These are phyloP conservation scores for Chaetomium tenue DNA, from an alignment of 495 filamentous ascomycete genomes.

Conservation along the genomic window DNA sequence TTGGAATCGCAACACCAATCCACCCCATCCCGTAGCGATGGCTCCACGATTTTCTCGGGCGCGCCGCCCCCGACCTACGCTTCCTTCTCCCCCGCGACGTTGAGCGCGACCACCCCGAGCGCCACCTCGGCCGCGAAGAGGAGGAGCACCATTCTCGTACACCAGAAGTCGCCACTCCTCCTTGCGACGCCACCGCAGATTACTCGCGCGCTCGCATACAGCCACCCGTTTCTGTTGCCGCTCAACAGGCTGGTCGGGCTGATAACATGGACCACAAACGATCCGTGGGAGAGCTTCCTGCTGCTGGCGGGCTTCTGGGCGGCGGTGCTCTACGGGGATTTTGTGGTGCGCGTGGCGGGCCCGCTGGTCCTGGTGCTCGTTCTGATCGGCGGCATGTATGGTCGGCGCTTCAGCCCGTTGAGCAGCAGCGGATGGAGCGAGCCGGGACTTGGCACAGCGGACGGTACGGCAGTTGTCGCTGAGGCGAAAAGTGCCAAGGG, in stretches of 20 bases:
- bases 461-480: conserved; percentile 16
- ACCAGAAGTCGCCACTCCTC: conserved; percentile 91
- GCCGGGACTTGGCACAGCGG: conserved; percentile 32
- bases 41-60: conserved; percentile 26
- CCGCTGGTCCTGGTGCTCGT: conserved; percentile 75
- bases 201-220: conserved; percentile 88
- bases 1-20: conserved; percentile 31
- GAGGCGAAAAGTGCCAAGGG: conserved; percentile 26
- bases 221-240: conserved; percentile 85
- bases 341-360: conserved; percentile 72
- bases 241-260: conserved; percentile 80
- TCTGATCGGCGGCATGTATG: conserved; percentile 90
- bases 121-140: conserved; percentile 68
- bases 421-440: conserved; percentile 77
- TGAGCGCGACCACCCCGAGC: conserved; percentile 52
- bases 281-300: conserved; percentile 96
- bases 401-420: conserved; percentile 81
- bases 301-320: conserved; percentile 83
- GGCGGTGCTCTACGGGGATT: conserved; percentile 78
- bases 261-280: conserved; percentile 86
- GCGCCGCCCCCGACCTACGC: conserved; percentile 38
- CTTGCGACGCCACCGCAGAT: conserved; percentile 92
- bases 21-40: conserved; percentile 34
- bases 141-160: conserved; percentile 86
- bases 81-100: conserved; percentile 76